Conservation (phyloP, 2,329 filamentous ascomycete genomes). For the Hypoxylon rubiginosum region DNA sequence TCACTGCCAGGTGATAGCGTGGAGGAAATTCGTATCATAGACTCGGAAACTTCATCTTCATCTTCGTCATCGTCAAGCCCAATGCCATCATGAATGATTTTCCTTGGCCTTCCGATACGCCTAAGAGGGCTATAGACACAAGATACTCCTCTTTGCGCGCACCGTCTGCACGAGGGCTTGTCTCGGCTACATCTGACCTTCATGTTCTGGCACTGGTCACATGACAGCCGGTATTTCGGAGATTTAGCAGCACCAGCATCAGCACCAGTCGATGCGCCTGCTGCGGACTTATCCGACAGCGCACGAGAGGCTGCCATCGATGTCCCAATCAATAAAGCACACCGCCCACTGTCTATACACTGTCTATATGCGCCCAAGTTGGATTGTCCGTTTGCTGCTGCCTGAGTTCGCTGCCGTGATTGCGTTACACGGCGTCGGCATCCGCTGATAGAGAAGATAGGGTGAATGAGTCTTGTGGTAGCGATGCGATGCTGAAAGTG, state of each 20-base stretch:
- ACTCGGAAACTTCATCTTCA: neutral
- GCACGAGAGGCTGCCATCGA: no score
- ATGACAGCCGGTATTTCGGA: slow-evolving; percentile 19
- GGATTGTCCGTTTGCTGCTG: no score
- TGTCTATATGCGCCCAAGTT: no score
- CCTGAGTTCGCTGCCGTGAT: no score
- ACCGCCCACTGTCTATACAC: no score
- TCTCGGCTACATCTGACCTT: slow-evolving; percentile 33
- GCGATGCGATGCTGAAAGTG: no score
- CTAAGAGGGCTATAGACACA: slow-evolving; percentile 23
- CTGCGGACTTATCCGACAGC: no score
- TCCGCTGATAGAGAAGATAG: no score
- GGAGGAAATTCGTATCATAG: neutral
- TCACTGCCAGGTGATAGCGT: neutral
- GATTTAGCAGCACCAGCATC: neutral
- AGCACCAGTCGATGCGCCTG: no score
- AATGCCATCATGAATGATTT: neutral
- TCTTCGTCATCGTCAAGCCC: neutral
- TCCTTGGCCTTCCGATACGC: slow-evolving; percentile 22
- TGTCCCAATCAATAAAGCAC: no score
- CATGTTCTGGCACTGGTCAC: slow-evolving; percentile 31
- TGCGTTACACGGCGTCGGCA: no score
- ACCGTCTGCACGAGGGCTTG: slow-evolving; percentile 34
- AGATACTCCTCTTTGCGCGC: slow-evolving; percentile 18
- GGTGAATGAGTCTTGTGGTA: no score